Base-by-base conservation (phyloP, 331 rosid species). In the Acacia pycnantha region DNA sequence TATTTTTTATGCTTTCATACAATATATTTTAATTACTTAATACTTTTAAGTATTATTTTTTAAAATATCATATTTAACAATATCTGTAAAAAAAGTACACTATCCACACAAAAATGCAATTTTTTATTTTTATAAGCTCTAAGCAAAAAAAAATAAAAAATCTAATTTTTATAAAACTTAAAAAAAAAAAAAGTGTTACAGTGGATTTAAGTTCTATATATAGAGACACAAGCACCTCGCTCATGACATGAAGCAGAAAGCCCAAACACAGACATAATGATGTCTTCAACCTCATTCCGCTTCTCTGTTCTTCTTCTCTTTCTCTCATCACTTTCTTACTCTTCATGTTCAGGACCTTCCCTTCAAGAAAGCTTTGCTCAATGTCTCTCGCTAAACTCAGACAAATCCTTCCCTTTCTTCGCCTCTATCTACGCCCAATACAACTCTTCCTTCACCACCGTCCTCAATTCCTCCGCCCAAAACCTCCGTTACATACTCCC, bases 401-500 rank as follows among this genome's bases (percentile, higher is more conserved):
- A 75, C 12, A 33, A n/a, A 84, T 24, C 86, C 44, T 41, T 67
- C 73, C 89, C 91, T 67, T 81, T 90, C 61, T 64, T 82, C 14
- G 26, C 78, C 27, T 61, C 83, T 48, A 74, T 89, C n/a, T 77
- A 82, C 84, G 74, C 79, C 15, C 93, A 87, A 72, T 31, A 56
- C 10, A 84, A 65, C 65, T 77, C 93, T 29, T 80, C 86, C 24
- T 92, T 86, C 76, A 64, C 51, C 3, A n/a, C 85, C 22, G 67
- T 87, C 77, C 90, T 91, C 9, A 73, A 82, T n/a, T 80, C 90
- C 51, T 13, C 83, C 0, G 97, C 92, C 13, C 84, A 82, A 51
- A 91, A 91, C 76, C 92, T 92, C 7, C 75, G 97, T 70, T 86
- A 11, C 56, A 13, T 90, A 82, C 15, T 43, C 72, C 92, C 94